These are phyloP conservation scores for Pyrenophora seminiperda DNA, from an alignment of 2,329 filamentous ascomycete genomes.

Conservation along the genomic window DNA sequence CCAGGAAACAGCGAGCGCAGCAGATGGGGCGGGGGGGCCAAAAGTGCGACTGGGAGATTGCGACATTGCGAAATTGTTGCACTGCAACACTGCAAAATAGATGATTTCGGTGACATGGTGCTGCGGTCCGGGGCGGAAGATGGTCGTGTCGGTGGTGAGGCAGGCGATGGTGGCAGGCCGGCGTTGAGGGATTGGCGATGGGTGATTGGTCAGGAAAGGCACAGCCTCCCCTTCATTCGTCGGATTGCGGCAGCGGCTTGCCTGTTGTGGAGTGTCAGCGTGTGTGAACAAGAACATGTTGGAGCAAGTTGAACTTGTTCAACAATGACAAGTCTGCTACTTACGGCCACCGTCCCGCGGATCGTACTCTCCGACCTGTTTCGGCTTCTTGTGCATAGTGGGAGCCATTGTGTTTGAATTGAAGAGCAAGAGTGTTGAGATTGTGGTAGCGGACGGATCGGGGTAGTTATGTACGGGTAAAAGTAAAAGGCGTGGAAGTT, in stretches of 20 bases:
- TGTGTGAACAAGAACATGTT: slow-evolving; percentile 14
- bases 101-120: slow-evolving; percentile 1
- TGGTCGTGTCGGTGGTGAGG: slow-evolving; percentile 5
- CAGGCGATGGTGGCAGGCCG: slow-evolving; percentile 23
- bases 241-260: slow-evolving; percentile 20
- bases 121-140: neutral
- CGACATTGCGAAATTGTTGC: slow-evolving; percentile 5
- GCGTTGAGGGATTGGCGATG: slow-evolving; percentile 10
- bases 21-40: slow-evolving; percentile 7
- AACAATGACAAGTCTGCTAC: slow-evolving; percentile 7
- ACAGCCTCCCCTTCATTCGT: slow-evolving; percentile 24
- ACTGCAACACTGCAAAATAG: slow-evolving; percentile 6
- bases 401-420: slow-evolving; percentile 14
- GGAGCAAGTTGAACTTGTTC: slow-evolving; percentile 1
- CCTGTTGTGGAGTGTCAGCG: slow-evolving; percentile 15
- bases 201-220: slow-evolving; percentile 17
- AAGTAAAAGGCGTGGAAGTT: slow-evolving; percentile 20
- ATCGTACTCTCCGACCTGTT: neutral
- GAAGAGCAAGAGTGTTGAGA: slow-evolving; percentile 9
- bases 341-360: slow-evolving; percentile 32
- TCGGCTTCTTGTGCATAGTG: slow-evolving; percentile 23
- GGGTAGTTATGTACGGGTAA: slow-evolving; percentile 21
- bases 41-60: slow-evolving; percentile 5
- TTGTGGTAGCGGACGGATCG: slow-evolving; percentile 4
- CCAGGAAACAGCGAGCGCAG: slow-evolving; percentile 1